These are phyloP conservation scores for Aureobasidium sp. DNA, from an alignment of 2,329 filamentous ascomycete species.

Conservation along the genomic window DNA sequence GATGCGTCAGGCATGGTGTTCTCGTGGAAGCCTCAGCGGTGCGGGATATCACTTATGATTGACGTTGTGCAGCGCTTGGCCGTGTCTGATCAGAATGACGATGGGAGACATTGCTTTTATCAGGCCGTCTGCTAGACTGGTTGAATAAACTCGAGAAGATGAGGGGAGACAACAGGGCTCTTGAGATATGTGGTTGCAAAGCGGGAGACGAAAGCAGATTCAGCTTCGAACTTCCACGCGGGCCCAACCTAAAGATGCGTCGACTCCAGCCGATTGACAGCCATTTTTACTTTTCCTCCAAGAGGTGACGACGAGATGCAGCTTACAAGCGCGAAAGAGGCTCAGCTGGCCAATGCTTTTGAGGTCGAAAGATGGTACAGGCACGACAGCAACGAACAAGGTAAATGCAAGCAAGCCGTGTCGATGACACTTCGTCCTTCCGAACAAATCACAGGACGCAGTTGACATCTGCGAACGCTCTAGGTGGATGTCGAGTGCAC, in stretches of 20 bases:
- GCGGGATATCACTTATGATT: constrained; percentile 20
- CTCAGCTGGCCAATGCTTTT: background rate
- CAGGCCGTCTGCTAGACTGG: background rate
- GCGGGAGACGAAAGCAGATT: background rate
- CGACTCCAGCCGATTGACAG: background rate
- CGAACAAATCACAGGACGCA: background rate
- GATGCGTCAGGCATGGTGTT: background rate
- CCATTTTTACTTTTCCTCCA: constrained; percentile 1
- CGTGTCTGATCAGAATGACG: constrained; percentile 37
- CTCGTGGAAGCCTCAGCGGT: background rate
- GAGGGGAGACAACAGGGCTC: background rate
- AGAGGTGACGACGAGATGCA: background rate
- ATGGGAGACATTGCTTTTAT: constrained; percentile 32
- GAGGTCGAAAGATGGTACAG: background rate
- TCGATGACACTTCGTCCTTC: background rate
- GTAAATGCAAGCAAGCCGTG: background rate
- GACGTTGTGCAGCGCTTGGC: constrained; percentile 37
- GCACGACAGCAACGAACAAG: background rate
- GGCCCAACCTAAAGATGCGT: constrained; percentile 2
- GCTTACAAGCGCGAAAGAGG: background rate
- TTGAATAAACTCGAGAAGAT: background rate
- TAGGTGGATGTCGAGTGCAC: background rate
- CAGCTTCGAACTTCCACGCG: background rate
- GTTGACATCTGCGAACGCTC: background rate
- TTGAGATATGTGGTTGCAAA: background rate